These are phyloP conservation scores for Pyrenochaeta sp. DNA, from an alignment of 2,329 filamentous ascomycete species.

Conservation along the genomic window DNA sequence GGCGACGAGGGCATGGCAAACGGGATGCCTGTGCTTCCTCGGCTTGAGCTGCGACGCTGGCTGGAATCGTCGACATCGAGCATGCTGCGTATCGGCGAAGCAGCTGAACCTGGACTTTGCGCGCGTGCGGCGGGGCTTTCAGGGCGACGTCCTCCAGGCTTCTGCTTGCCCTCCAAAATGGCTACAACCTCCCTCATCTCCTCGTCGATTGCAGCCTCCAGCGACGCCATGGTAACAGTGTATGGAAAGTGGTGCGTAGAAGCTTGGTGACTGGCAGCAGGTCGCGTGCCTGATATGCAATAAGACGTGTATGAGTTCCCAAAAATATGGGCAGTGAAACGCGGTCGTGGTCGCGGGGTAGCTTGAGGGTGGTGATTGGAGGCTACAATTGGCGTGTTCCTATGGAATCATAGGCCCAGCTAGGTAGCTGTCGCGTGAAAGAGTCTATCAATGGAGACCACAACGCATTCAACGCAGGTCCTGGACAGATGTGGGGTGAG, in stretches of 20 bases:
- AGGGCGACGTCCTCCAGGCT: conserved; percentile 30
- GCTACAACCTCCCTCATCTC: conserved; percentile 78
- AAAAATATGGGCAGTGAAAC: conserved; percentile 7
- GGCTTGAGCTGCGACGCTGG: conserved; percentile 43
- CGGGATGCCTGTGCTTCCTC: conserved; percentile 40
- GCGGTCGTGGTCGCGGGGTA: conserved; percentile 31
- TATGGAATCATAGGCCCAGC: conserved; percentile 30
- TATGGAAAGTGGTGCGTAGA: conserved; percentile 3
- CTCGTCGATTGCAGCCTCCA: conserved; percentile 79
- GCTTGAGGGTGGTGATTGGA: conserved; percentile 19
- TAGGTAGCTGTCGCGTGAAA: conserved; percentile 15
- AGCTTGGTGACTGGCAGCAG: not conserved
- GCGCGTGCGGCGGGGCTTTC: conserved; percentile 56
- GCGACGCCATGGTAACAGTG: conserved; percentile 65
- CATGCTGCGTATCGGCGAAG: conserved; percentile 66
- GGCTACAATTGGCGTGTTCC: conserved; percentile 21
- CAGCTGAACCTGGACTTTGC: conserved; percentile 60
- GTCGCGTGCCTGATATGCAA: conserved; percentile 16
- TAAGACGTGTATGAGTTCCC: conserved; percentile 8
- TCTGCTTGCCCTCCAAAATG: conserved; percentile 65
- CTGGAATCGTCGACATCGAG: conserved; percentile 47
- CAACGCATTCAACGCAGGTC: conserved; percentile 15
- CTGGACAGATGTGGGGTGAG: conserved; percentile 23
- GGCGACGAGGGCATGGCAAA: conserved; percentile 44
- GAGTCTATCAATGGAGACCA: conserved; percentile 14